These are phyloP conservation scores for Exophiala spinifera DNA, from an alignment of 2,329 filamentous ascomycete species.

Conservation along the genomic window DNA sequence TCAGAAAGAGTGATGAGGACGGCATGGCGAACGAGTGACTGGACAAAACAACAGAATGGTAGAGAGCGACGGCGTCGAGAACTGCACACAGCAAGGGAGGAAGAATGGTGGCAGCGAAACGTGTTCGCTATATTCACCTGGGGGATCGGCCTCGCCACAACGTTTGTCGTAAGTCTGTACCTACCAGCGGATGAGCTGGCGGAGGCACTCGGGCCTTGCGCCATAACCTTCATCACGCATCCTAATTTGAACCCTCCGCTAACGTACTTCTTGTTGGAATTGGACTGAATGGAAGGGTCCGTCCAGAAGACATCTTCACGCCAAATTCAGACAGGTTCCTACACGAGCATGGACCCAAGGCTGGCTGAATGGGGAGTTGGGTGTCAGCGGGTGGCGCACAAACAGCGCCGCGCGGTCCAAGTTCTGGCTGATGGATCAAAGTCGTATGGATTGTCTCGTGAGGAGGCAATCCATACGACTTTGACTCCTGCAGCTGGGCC, in stretches of 20 bases:
- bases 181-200: neutral
- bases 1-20: slow-evolving; percentile 31
- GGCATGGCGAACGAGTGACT: slow-evolving; percentile 29
- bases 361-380: neutral
- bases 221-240: neutral
- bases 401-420: neutral
- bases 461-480: neutral
- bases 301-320: neutral
- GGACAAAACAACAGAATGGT: slow-evolving; percentile 3
- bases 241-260: neutral
- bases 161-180: no score
- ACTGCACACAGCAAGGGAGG: slow-evolving; percentile 14
- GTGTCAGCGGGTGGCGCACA: neutral
- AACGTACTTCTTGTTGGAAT: neutral
- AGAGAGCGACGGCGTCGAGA: slow-evolving; percentile 11
- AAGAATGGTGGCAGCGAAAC: neutral
- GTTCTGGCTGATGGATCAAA: neutral
- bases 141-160: neutral
- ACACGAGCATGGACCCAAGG: neutral
- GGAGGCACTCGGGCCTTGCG: neutral
- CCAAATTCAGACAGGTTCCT: neutral
- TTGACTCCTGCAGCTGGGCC: neutral
- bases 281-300: neutral
- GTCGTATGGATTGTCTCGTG: neutral
- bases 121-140: neutral